phyloP scores from a whole-genome alignment of 495 filamentous ascomycete species.

The Aspergillus funiculosus region DNA sequence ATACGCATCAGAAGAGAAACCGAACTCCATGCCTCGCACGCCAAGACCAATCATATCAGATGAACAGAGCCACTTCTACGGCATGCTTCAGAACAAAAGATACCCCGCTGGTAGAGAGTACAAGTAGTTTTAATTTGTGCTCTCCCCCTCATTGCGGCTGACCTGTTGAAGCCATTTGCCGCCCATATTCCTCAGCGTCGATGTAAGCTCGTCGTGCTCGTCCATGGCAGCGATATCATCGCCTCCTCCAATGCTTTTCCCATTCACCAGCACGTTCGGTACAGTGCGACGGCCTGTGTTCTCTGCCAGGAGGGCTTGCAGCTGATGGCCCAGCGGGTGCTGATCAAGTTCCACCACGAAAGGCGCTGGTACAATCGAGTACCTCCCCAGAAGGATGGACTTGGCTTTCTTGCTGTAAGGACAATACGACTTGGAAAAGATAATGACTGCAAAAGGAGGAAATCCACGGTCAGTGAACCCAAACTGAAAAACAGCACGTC shows the following conservation, averaged over 20 bases:
- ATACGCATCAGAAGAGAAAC: slow-evolving; percentile 1
- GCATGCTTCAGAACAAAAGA: neutral
- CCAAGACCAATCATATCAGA: neutral
- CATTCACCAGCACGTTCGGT: slow-evolving; percentile 84
- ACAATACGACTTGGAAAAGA: slow-evolving; percentile 94
- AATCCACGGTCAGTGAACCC: neutral
- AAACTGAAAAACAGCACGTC: no score
- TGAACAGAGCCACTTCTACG: no score
- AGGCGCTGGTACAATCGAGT: slow-evolving; percentile 73
- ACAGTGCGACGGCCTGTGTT: slow-evolving; percentile 80
- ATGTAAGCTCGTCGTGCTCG: slow-evolving; percentile 57
- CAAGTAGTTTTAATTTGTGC: neutral
- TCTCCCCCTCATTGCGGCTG: slow-evolving; percentile 15
- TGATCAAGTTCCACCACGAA: slow-evolving; percentile 88
- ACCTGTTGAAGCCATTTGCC: slow-evolving; percentile 61
- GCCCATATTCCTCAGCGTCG: slow-evolving; percentile 66
- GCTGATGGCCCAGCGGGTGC: slow-evolving; percentile 61
- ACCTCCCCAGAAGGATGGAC: slow-evolving; percentile 69
- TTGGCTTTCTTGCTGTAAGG: slow-evolving; percentile 80
- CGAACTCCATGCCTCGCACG: neutral
- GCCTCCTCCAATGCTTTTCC: slow-evolving; percentile 82
- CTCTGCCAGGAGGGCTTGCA: slow-evolving; percentile 64
- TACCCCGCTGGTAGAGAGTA: neutral
- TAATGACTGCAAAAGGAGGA: slow-evolving; percentile 56
- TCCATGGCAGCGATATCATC: slow-evolving; percentile 79